phyloP scores from a whole-genome alignment of 176 grass and related monocot species.

The Lolium rigidum region DNA sequence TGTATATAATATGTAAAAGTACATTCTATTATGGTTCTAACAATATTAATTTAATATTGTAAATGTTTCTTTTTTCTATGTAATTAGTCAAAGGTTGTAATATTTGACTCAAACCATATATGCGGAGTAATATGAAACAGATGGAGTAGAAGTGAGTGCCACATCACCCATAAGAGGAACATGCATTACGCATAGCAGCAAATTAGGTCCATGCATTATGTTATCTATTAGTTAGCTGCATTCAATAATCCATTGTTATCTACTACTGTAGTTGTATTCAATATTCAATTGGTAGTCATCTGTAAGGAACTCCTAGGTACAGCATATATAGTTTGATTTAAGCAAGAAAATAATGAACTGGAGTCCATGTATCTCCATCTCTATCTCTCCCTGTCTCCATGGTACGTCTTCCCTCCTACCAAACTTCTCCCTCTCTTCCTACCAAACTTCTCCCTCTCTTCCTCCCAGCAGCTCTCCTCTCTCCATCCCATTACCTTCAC shows the following conservation, averaged over 20 bases:
- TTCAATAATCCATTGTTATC: constrained; percentile 19
- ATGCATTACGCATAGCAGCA: background rate
- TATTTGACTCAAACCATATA: no score
- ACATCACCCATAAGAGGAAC: background rate
- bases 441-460: constrained; percentile 1
- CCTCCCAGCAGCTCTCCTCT: constrained; percentile 16
- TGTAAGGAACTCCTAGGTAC: constrained; percentile 18
- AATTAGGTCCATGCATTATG: constrained; percentile 18
- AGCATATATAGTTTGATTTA: constrained; percentile 20
- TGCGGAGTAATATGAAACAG: no score
- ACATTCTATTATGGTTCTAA: no score
- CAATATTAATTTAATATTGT: no score
- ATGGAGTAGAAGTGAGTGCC: background rate
- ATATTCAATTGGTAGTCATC: constrained; percentile 4
- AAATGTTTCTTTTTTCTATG: no score
- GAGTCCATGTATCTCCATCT: constrained; percentile 13
- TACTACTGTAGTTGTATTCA: background rate
- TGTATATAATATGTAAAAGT: background rate
- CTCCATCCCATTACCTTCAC: background rate
- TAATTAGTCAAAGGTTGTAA: no score
- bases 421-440: constrained; percentile 14
- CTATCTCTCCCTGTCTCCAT: background rate
- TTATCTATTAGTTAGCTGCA: constrained; percentile 23
- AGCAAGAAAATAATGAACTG: constrained; percentile 35
- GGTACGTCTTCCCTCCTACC: constrained; percentile 8